A percentile compares a stretch with the other conserved stretches of the same genome.
phyloP scores from a whole-genome alignment of 306 rosid species.

The Fragaria vesca region DNA sequence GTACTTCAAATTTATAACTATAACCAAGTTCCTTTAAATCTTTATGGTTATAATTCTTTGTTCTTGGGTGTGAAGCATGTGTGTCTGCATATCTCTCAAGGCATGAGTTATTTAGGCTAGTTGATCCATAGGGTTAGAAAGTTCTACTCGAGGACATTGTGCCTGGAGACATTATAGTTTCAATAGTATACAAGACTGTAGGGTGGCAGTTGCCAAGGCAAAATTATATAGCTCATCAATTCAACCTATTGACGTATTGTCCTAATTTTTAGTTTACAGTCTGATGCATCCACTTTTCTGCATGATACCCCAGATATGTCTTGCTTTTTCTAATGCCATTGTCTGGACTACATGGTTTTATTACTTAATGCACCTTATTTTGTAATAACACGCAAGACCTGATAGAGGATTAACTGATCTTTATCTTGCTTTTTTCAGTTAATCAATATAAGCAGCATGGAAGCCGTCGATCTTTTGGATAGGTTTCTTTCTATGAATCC shows the following conservation, averaged over 20 bases:
- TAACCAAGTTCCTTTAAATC: not conserved
- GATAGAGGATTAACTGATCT: slow-evolving; percentile 22
- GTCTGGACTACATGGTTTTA: not conserved
- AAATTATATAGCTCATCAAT: not conserved
- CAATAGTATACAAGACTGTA: not conserved
- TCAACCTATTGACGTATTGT: not conserved
- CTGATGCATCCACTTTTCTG: slow-evolving; percentile 1
- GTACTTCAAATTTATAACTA: not conserved
- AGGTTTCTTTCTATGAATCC: slow-evolving; percentile 82
- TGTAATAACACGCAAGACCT: slow-evolving; percentile 2
- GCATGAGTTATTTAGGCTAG: not conserved
- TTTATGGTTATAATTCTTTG: not conserved
- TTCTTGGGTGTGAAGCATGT: not conserved
- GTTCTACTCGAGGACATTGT: not conserved
- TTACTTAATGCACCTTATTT: not conserved
- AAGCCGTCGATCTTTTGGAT: slow-evolving; percentile 79
- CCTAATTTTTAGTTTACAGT: not conserved
- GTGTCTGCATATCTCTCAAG: not conserved
- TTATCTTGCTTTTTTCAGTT: slow-evolving; percentile 39
- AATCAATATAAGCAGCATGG: slow-evolving; percentile 64
- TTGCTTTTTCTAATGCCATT: not conserved
- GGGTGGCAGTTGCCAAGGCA: not conserved
- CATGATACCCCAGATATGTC: not conserved
- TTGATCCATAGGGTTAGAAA: not conserved
- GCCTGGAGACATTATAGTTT: not conserved